A percentile compares a stretch with the other conserved stretches of the same genome.
Conservation (phyloP, 129 eudicot genomes). For the Kitagawia praeruptora region DNA sequence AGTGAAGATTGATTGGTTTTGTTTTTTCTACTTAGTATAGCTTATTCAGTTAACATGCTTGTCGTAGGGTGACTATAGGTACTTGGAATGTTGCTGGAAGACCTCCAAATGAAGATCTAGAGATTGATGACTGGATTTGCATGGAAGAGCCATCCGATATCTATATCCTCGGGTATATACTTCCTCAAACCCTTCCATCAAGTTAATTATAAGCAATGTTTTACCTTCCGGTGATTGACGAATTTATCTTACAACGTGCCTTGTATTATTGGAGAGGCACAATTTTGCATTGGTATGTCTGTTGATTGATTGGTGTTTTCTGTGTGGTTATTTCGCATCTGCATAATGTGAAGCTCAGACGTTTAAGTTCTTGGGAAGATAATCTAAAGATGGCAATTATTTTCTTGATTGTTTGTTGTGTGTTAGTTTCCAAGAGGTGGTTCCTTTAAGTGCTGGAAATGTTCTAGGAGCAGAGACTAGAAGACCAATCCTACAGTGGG, state of each 20-base stretch:
- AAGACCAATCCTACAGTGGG: conserved; percentile 84
- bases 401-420: not conserved
- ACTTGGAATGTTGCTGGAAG: conserved; percentile 99
- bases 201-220: not conserved
- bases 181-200: not conserved
- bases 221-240: not conserved
- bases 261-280: not conserved
- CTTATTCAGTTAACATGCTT: conserved; percentile 1
- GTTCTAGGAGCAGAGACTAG: conserved; percentile 92
- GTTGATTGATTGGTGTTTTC: not conserved
- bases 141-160: conserved; percentile 82
- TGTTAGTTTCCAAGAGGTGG: conserved; percentile 88
- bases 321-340: not conserved
- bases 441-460: conserved; percentile 89
- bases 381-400: not conserved
- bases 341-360: not conserved
- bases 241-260: not conserved
- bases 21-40: not conserved
- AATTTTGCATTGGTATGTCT: not conserved
- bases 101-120: conserved; percentile 64
- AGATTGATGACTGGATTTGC: conserved; percentile 87
- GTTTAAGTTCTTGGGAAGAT: not conserved
- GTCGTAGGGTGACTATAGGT: conserved; percentile 71
- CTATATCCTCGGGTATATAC: conserved; percentile 75
- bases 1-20: not conserved